Evolutionary conservation across 805 yeast species (phyloP).

Genomic region (Ogataea henricii): DNA sequence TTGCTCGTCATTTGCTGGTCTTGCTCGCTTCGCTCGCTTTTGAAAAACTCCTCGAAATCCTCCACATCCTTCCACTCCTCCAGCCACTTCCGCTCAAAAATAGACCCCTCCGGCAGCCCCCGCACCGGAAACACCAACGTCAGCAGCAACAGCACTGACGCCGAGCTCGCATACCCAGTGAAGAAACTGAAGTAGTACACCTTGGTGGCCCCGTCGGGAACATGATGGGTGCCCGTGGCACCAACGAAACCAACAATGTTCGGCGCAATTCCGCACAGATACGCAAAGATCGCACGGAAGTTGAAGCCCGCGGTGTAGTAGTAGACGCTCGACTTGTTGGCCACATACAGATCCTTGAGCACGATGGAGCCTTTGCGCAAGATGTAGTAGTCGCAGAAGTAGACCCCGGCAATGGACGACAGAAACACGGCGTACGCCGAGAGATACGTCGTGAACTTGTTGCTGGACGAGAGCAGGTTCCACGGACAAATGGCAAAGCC

Average conservation of each 20-base stretch:
- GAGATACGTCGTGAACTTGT: slow-evolving; percentile 75
- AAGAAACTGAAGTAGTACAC: slow-evolving; percentile 76
- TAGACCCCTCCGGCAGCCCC: slow-evolving; percentile 39
- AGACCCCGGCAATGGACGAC: slow-evolving; percentile 80
- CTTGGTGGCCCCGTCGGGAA: slow-evolving; percentile 76
- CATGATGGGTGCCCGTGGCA: slow-evolving; percentile 64
- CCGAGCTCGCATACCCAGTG: slow-evolving; percentile 68
- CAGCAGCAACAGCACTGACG: slow-evolving; percentile 53
- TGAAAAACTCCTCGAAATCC: slow-evolving; percentile 48
- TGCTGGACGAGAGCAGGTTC: slow-evolving; percentile 70
- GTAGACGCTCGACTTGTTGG: slow-evolving; percentile 48
- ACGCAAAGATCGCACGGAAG: slow-evolving; percentile 84
- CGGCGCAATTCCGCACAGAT: slow-evolving; percentile 77
- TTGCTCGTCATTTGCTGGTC: background rate
- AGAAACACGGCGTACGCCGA: slow-evolving; percentile 85
- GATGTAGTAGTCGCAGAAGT: slow-evolving; percentile 65
- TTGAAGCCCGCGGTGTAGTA: slow-evolving; percentile 69
- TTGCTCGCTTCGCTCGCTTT: background rate
- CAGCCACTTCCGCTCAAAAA: slow-evolving; percentile 58
- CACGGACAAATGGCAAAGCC: slow-evolving; percentile 81
- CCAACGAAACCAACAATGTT: slow-evolving; percentile 89
- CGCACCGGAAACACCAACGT: slow-evolving; percentile 51
- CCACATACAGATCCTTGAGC: slow-evolving; percentile 64
- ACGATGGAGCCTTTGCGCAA: slow-evolving; percentile 73
- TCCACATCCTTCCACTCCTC: slow-evolving; percentile 68